These are phyloP conservation scores for Cyberlindnera maritima DNA, from an alignment of 805 yeast genomes.

Conservation along the genomic window DNA sequence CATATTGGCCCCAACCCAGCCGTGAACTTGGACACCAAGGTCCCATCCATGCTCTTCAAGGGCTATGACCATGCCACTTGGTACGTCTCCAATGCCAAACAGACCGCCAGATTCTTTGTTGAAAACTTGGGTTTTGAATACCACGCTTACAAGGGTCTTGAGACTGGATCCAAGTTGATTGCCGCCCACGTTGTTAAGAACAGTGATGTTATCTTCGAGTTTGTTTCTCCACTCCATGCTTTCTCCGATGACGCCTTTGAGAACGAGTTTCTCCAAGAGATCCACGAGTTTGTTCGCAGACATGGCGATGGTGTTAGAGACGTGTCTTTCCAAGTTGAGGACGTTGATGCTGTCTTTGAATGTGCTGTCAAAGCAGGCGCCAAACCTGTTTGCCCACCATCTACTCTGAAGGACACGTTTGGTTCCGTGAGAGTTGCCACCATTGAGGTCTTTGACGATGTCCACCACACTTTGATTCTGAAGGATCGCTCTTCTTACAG, in stretches of 20 bases:
- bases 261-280: conserved; percentile 29
- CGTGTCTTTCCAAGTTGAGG: conserved; percentile 60
- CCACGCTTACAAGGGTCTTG: conserved; percentile 64
- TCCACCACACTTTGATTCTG: conserved; percentile 67
- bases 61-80: conserved; percentile 69
- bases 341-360: conserved; percentile 43
- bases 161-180: conserved; percentile 56
- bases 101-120: conserved; percentile 53
- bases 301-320: conserved; percentile 88
- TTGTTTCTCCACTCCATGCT: conserved; percentile 37
- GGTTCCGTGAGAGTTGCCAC: conserved; percentile 57
- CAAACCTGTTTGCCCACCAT: conserved; percentile 31
- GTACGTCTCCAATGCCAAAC: conserved; percentile 72
- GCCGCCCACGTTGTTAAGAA: conserved; percentile 61
- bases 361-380: conserved; percentile 58
- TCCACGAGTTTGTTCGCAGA: conserved; percentile 42
- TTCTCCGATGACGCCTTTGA: conserved; percentile 21
- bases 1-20: conserved; percentile 4
- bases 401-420: conserved; percentile 35
- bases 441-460: conserved; percentile 55
- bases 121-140: conserved; percentile 59
- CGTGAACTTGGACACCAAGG: neutral
- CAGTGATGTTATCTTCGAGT: conserved; percentile 50
- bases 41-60: conserved; percentile 13
- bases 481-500: conserved; percentile 23